Evolutionary conservation across 805 yeast species (phyloP), one percentile per base, ranked within the genome.

Genomic region (Teunomyces stri): DNA sequence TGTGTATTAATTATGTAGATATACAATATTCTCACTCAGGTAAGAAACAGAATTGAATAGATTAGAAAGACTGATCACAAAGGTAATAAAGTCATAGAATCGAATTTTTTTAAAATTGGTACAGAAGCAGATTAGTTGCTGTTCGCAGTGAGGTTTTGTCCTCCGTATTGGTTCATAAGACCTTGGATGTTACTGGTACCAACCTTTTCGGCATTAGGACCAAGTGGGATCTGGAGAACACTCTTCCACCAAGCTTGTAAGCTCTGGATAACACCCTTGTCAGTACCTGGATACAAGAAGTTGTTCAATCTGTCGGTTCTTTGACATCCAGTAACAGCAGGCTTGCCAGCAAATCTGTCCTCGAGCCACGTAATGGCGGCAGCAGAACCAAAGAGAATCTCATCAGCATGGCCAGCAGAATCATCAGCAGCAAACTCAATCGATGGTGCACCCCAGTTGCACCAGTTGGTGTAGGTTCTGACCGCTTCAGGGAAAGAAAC

Each of bases 281-380:
- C 13, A 15, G 79, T 44, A 72, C 68, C 47, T 72, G 63, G 54
- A 68, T 60, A 58, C 68, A 81, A 47, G 74, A 86, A 40, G 69
- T 67, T 61, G 57, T 68, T 10, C 64, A 63, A 51, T 74, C 84
- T 51, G 69, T 66, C 84, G 79, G 39, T 45, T 36, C 45, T 54
- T 25, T 42, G 36, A 42, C 64, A 61, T 2, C 65, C 62, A 3
- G 36, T 16, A 12, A 55, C 49, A 4, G 59, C 46, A 2, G 46
- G 33, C 6, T 25, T 48, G 7, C 61, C 59, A 5, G 49, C 42
- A 10, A 59, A 53, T 25, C 54, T 51, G 11, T 46, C 48, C 36
- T 53, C 44, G 6, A 62, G 20, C 60, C 61, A 62, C 7, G 49
- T 33, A 11, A 61, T 42, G 2, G 58, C 64, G 16, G 47, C 47